Evolutionary conservation across 306 rosid genomes (phyloP), one percentile per base, ranked within the genome.

Genomic region (Gynostemma pentaphyllum): DNA sequence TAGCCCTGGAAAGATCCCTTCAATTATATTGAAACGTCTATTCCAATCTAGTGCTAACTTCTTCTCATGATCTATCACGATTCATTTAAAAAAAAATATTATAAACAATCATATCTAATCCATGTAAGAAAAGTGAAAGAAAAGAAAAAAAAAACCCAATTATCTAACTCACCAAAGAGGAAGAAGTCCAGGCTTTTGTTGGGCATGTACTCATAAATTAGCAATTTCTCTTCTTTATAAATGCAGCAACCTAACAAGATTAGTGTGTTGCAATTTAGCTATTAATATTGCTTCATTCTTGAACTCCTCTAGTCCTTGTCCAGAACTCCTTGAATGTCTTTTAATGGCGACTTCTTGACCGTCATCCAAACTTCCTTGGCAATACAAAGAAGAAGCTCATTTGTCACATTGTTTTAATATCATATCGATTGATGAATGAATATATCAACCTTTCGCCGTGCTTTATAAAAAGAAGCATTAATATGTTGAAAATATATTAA

Each of bases 291-390:
- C 76, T 50, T 82, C 78, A 66, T 79, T 52, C 59, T 52, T 52
- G 21, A 52, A 52, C 59, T 52, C 59, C 21, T 52, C 37, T 2
- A 26, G 0, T 41, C 85, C 80, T 44, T 77, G 78, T 18, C 75
- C 68, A 10, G 81, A 82, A 9, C 66, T 73, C 28, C 6, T 70
- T 7, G 79, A 75, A 16, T 75, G 79, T 48, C 81, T 48, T 50
- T 76, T 82, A 37, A 82, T 65, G 10, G 81, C 87, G 13, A 82
- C 54, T 49, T 82, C 79, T 68, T 49, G 68, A 4, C 72, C 79
- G 55, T 70, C 71, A 9, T 19, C 18, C 7, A 78, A 54, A 40
- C 4, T 64, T 16, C 86, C 83, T 81, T 75, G 70, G n/a, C n/a
- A n/a, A n/a, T 40, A 55, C 5, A 27, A 2, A 37, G n/a, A 55